phyloP scores from a whole-genome alignment of 306 rosid species.

The Medicago ruthenica region DNA sequence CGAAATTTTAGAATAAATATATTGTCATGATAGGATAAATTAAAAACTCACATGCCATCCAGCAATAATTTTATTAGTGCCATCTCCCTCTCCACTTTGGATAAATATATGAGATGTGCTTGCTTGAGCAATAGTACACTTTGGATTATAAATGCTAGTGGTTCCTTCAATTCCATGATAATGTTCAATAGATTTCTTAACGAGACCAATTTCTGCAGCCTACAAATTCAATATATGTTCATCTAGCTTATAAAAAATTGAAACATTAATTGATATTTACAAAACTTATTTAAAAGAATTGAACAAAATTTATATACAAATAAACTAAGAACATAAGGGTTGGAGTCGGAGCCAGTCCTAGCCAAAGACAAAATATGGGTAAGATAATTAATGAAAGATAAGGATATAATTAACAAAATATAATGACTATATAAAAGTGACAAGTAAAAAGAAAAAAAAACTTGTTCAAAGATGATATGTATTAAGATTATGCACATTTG shows the following conservation, averaged over 20 bases:
- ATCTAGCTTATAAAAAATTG: background rate
- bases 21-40: background rate
- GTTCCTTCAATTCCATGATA: background rate
- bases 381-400: no score
- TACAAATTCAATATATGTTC: background rate
- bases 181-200: background rate
- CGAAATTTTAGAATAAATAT: no score
- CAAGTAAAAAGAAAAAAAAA: no score
- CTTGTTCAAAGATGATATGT: no score
- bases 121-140: background rate
- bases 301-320: background rate
- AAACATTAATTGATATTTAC: background rate
- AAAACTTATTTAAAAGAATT: no score
- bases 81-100: background rate
- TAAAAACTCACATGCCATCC: conserved; percentile 11
- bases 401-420: no score
- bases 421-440: no score
- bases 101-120: background rate
- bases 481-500: no score
- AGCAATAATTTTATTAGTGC: background rate
- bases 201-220: background rate
- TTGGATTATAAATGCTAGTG: background rate
- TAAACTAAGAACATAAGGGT: background rate
- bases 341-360: no score
- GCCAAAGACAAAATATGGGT: no score